These are phyloP conservation scores for Tetrapyrgos nigripes DNA, from an alignment of 1,284 basidiomycete species.

Conservation along the genomic window DNA sequence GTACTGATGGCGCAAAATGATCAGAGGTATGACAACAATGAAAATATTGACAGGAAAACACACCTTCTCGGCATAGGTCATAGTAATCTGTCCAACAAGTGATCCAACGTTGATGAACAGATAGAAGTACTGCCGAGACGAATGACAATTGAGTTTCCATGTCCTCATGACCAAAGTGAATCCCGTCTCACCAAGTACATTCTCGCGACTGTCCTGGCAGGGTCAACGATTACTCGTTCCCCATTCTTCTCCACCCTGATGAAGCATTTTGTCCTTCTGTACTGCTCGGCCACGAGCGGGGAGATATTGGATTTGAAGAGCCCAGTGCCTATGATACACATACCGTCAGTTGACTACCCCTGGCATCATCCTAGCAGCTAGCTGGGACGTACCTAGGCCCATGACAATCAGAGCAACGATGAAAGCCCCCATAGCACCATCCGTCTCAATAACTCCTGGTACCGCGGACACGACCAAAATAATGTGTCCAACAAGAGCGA, in stretches of 20 bases:
- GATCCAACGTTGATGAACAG: conserved; percentile 83
- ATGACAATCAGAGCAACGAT: conserved; percentile 72
- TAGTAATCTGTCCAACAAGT: conserved; percentile 70
- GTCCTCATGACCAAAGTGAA: not conserved
- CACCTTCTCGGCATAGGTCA: conserved; percentile 79
- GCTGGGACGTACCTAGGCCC: conserved; percentile 46
- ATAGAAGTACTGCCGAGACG: conserved; percentile 67
- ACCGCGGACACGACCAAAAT: conserved; percentile 51
- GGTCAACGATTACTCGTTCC: conserved; percentile 85
- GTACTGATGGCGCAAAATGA: conserved; percentile 40
- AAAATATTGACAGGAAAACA: conserved; percentile 3
- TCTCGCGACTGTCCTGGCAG: conserved; percentile 70
- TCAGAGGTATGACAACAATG: not conserved
- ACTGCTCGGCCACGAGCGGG: conserved; percentile 83
- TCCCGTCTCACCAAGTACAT: conserved; percentile 67
- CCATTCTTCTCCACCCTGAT: conserved; percentile 61
- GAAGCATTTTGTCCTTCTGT: conserved; percentile 63
- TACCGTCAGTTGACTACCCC: too few species aligned
- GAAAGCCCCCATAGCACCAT: conserved; percentile 66
- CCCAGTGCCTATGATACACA: conserved; percentile 55
- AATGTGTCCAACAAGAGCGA: conserved; percentile 16
- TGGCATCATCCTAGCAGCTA: too few species aligned
- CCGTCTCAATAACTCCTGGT: conserved; percentile 69
- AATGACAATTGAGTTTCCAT: not conserved
- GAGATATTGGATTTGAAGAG: conserved; percentile 86